These are phyloP conservation scores for Penicillium salamii DNA, from an alignment of 495 filamentous ascomycete species.

Conservation along the genomic window DNA sequence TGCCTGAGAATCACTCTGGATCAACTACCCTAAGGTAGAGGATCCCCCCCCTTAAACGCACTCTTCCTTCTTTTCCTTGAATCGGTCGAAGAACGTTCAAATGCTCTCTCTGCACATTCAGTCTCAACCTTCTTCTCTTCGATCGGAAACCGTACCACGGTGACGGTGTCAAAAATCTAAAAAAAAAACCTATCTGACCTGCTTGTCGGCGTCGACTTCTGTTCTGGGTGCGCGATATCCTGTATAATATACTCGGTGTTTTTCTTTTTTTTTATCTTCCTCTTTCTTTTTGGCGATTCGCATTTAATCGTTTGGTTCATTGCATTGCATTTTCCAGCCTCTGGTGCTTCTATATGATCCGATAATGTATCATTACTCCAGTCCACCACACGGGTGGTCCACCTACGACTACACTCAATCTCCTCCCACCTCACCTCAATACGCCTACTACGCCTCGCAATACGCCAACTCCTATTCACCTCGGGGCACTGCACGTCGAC, in stretches of 20 bases:
- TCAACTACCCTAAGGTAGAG: not conserved
- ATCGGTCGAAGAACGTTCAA: conserved; percentile 44
- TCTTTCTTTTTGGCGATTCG: conserved; percentile 14
- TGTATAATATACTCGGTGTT: conserved; percentile 49
- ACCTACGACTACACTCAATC: conserved; percentile 50
- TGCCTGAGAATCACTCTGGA: not conserved
- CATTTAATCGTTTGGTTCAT: conserved; percentile 3
- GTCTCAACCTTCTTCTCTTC: conserved; percentile 43
- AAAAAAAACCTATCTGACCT: conserved; percentile 19
- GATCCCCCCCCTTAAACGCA: conserved; percentile 7
- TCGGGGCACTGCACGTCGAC: conserved; percentile 39
- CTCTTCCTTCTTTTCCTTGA: conserved; percentile 16
- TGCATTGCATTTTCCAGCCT: conserved; percentile 8
- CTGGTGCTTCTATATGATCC: conserved; percentile 27
- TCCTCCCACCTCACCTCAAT: conserved; percentile 50
- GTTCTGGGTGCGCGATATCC: conserved; percentile 45
- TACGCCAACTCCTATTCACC: conserved; percentile 43
- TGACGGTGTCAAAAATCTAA: conserved; percentile 37
- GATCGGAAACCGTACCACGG: conserved; percentile 44
- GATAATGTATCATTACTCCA: conserved; percentile 55
- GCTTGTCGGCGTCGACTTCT: conserved; percentile 36
- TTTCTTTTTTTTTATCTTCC: conserved; percentile 20
- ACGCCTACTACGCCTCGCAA: conserved; percentile 45
- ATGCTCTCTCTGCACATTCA: conserved; percentile 45
- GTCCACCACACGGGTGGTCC: conserved; percentile 48